phyloP scores from a whole-genome alignment of 106 monocot species.

The Dioscorea dumetorum region DNA sequence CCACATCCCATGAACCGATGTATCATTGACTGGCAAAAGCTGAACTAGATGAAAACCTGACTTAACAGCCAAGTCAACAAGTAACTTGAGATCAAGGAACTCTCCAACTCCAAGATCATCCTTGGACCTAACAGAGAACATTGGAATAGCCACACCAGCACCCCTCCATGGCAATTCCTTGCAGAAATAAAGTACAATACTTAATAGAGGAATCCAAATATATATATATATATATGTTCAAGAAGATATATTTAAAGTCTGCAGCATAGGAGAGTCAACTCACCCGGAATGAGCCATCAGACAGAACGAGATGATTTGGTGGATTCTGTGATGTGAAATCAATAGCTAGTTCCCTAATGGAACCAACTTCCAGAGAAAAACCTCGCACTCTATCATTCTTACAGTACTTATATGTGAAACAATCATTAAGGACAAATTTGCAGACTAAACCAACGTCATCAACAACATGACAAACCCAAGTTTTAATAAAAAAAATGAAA shows the following conservation, averaged over 20 bases:
- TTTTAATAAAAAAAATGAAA: too few species aligned
- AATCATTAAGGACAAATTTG: slow-evolving; percentile 38
- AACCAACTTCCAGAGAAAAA: slow-evolving; percentile 57
- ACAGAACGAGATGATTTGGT: slow-evolving; percentile 50
- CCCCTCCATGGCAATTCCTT: slow-evolving; percentile 88
- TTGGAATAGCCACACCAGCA: slow-evolving; percentile 85
- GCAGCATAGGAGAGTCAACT: slow-evolving; percentile 1
- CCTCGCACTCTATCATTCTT: slow-evolving; percentile 19
- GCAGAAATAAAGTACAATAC: neutral
- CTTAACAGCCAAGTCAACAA: slow-evolving; percentile 84
- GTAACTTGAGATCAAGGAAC: slow-evolving; percentile 82
- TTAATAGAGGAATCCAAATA: neutral
- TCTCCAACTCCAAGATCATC: slow-evolving; percentile 88
- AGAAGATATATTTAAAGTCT: too few species aligned
- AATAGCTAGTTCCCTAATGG: slow-evolving; percentile 58
- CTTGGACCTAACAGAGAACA: slow-evolving; percentile 74
- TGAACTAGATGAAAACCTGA: slow-evolving; percentile 93
- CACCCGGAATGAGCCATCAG: slow-evolving; percentile 82
- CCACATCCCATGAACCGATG: slow-evolving; percentile 90
- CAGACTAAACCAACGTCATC: neutral
- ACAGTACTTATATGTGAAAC: slow-evolving; percentile 75
- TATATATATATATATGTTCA: neutral
- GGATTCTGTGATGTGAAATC: slow-evolving; percentile 27
- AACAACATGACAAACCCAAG: too few species aligned
- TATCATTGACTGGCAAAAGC: slow-evolving; percentile 91